phyloP scores from a whole-genome alignment of 768 basidiomycete species.

The Chlorophyllum brunneum region DNA sequence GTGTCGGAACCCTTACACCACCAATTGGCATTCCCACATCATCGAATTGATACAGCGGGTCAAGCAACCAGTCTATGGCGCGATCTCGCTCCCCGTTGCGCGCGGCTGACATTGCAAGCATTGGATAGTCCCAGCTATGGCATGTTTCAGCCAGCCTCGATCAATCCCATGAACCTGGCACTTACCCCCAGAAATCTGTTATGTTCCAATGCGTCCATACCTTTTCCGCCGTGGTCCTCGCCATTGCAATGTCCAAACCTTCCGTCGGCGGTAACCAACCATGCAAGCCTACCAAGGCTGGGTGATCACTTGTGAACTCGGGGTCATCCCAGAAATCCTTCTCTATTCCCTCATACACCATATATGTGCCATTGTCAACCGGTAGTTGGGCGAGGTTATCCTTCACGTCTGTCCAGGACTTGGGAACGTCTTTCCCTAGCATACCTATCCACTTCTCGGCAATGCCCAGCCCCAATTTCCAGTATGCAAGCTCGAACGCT shows the following conservation, averaged over 20 bases:
- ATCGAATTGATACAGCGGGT: slow-evolving; percentile 54
- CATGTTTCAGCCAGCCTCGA: neutral
- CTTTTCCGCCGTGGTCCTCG: slow-evolving; percentile 47
- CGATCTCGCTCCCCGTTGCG: slow-evolving; percentile 44
- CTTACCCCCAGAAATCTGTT: slow-evolving; percentile 51
- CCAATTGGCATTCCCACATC: slow-evolving; percentile 60
- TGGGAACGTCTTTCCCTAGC: slow-evolving; percentile 37
- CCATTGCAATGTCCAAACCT: slow-evolving; percentile 41
- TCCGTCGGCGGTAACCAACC: slow-evolving; percentile 55
- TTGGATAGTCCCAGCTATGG: slow-evolving; percentile 56
- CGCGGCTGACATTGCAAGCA: slow-evolving; percentile 61
- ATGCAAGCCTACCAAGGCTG: slow-evolving; percentile 49
- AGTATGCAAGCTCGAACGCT: slow-evolving; percentile 57
- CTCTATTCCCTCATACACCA: slow-evolving; percentile 53
- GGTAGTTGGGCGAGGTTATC: slow-evolving; percentile 48
- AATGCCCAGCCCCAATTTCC: slow-evolving; percentile 45
- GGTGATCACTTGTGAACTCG: slow-evolving; percentile 53
- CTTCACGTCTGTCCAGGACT: slow-evolving; percentile 40
- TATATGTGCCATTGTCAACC: slow-evolving; percentile 46
- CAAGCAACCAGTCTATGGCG: slow-evolving; percentile 52
- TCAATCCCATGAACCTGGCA: neutral
- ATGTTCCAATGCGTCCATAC: slow-evolving; percentile 54
- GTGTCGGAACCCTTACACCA: slow-evolving; percentile 49
- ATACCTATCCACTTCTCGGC: slow-evolving; percentile 46
- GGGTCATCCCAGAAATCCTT: slow-evolving; percentile 49